Evolutionary conservation across 1,284 basidiomycete genomes (phyloP).

Genomic region (Puccinia polysora): DNA sequence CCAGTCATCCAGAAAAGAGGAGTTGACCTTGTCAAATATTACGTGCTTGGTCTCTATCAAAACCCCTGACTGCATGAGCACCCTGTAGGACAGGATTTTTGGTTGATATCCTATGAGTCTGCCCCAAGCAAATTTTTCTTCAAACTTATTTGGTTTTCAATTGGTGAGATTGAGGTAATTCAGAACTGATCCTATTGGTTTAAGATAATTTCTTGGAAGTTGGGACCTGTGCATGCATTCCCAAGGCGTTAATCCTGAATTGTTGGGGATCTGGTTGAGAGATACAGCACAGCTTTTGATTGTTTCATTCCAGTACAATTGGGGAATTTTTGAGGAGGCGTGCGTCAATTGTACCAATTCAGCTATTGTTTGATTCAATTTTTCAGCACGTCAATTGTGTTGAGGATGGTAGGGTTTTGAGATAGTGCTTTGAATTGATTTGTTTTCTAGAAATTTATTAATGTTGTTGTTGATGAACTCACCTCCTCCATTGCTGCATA

Average conservation of each 20-base stretch:
- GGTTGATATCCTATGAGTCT: not conserved
- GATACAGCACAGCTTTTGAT: not conserved
- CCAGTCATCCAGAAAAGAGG: no score
- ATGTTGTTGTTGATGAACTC: no score
- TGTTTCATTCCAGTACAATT: not conserved
- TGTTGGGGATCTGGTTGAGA: not conserved
- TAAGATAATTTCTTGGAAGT: not conserved
- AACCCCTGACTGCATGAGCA: no score
- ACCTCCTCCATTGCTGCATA: no score
- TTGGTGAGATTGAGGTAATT: not conserved
- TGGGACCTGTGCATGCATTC: not conserved
- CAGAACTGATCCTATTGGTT: not conserved
- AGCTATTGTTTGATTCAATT: not conserved
- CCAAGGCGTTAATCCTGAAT: not conserved
- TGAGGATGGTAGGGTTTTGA: no score
- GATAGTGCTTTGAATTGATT: no score
- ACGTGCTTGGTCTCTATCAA: no score
- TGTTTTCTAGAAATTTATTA: no score
- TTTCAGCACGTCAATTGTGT: no score
- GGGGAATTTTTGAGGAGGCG: not conserved
- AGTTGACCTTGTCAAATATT: no score
- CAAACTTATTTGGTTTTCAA: not conserved
- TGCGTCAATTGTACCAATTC: not conserved
- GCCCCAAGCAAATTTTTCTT: not conserved
- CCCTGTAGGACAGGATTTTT: no score